Evolutionary conservation across 768 basidiomycete species (phyloP).

Genomic region (Russula ochroleuca): DNA sequence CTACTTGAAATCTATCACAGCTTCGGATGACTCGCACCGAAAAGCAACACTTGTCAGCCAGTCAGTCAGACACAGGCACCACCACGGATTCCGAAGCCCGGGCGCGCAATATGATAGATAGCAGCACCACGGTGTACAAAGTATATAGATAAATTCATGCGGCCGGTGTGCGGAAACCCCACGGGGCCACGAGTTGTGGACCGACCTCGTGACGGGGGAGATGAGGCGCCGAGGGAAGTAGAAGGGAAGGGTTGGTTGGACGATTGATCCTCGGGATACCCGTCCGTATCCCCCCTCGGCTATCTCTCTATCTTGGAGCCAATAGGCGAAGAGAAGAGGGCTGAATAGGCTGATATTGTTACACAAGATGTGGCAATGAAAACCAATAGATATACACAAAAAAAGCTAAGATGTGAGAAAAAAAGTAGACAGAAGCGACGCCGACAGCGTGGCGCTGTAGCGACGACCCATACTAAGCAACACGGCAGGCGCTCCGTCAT

Average conservation of each 20-base stretch:
- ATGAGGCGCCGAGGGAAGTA: conserved; percentile 10
- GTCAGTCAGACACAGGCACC: background rate
- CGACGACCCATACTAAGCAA: conserved; percentile 25
- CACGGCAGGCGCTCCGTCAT: conserved; percentile 24
- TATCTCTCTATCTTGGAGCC: background rate
- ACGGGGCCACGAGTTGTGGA: conserved; percentile 3
- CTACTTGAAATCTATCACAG: background rate
- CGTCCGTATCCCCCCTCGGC: background rate
- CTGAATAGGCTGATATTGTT: conserved; percentile 27
- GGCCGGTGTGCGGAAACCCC: background rate
- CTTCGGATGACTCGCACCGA: background rate
- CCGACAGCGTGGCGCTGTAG: conserved; percentile 21
- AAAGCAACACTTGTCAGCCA: background rate
- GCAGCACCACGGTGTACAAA: no score
- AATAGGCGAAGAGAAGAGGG: background rate
- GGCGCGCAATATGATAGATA: no score
- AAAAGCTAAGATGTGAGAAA: conserved; percentile 13
- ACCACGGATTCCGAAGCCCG: background rate
- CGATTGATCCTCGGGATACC: conserved; percentile 21
- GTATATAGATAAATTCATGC: no score
- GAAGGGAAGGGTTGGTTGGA: conserved; percentile 3
- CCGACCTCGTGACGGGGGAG: conserved; percentile 3
- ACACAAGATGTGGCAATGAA: conserved; percentile 20
- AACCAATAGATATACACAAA: conserved; percentile 24
- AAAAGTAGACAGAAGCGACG: conserved; percentile 8